Evolutionary conservation across 106 monocot genomes (phyloP), one percentile per base, ranked within the genome.

Genomic region (Alisma plantagoaquatica): DNA sequence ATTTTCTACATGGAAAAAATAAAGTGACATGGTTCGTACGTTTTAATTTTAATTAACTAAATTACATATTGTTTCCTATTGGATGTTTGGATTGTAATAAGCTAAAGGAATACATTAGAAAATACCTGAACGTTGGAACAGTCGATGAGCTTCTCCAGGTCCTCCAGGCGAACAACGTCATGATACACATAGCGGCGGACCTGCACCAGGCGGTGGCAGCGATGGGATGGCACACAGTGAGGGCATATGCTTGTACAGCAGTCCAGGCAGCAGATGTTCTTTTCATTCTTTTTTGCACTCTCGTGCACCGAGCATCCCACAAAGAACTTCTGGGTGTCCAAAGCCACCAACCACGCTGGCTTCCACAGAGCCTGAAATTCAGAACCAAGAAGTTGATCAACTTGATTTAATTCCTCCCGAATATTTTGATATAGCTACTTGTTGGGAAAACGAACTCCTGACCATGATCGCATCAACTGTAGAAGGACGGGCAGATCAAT

Each of bases 201-300:
- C 55, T 91, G 90, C 53, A 90, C 42, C 18, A 90, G 74, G 8
- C 84, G 55, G 49, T 91, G 90, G 49, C 27, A 63, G 12, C 76
- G 65, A 69, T 91, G 90, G 9, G 74, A 53, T 17, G 79, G 62
- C 27, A 80, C 64, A 33, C 90, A 91, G 56, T 84, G 90, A 0
- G 90, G 74, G 72, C 84, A 91, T 32, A 91, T 77, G 69, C 84
- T 77, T 33, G 69, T 77, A 74, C 84, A 91, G 71, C 90, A 91
- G 25, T 91, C 84, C 31, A 91, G 27, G 50, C 90, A 91, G 31
- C 83, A 91, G 14, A 91, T 75, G 71, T 91, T 91, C 77, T 84
- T 91, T 77, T 91, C 90, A 31, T 84, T 91, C 77, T 91, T 91
- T 65, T 71, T 84, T 12, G 77, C 64, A 8, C 61, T 54, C 67